Conservation (phyloP, 208 protist species). For the Herpetomonas samuelpessoai region DNA sequence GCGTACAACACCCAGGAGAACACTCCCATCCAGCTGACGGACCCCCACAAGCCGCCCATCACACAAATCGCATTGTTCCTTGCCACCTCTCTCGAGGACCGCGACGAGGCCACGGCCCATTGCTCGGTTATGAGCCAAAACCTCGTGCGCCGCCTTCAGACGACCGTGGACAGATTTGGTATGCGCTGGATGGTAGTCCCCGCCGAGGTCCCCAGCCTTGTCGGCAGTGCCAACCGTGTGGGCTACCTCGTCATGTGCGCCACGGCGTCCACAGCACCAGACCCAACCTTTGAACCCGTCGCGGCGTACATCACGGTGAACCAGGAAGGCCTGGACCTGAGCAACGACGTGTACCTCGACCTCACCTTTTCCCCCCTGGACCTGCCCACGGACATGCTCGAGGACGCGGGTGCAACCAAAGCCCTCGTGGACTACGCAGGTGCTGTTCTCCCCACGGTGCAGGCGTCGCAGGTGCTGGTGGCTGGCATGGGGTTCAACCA, state of each 20-base stretch:
- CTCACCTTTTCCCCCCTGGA: conserved; percentile 39
- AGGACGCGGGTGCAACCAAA: conserved; percentile 5
- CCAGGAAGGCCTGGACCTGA: conserved; percentile 16
- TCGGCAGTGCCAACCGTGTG: conserved; percentile 17
- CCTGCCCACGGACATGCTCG: conserved; percentile 22
- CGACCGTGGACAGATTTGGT: conserved; percentile 32
- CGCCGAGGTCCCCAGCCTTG: conserved; percentile 20
- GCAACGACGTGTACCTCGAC: conserved; percentile 25
- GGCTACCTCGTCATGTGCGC: conserved; percentile 48
- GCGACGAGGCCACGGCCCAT: conserved; percentile 11
- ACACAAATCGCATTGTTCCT: conserved; percentile 37
- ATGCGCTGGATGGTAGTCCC: conserved; percentile 36
- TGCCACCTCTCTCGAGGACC: conserved; percentile 7
- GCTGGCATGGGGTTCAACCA: conserved; percentile 29
- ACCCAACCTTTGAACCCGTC: conserved; percentile 37
- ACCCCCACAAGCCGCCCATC: conserved; percentile 49
- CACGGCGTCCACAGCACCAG: conserved; percentile 37
- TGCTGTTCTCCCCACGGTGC: conserved; percentile 3
- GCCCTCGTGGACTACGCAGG: conserved; percentile 14
- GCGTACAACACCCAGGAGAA: conserved; percentile 23
- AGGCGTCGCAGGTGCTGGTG: conserved; percentile 15
- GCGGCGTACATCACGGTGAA: conserved; percentile 48
- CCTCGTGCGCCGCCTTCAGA: conserved; percentile 20
- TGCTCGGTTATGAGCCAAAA: conserved; percentile 13
- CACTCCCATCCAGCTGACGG: conserved; percentile 48